Base-by-base conservation (phyloP, 2,329 filamentous ascomycete species). In the Pseudogymnoascus sp. region DNA sequence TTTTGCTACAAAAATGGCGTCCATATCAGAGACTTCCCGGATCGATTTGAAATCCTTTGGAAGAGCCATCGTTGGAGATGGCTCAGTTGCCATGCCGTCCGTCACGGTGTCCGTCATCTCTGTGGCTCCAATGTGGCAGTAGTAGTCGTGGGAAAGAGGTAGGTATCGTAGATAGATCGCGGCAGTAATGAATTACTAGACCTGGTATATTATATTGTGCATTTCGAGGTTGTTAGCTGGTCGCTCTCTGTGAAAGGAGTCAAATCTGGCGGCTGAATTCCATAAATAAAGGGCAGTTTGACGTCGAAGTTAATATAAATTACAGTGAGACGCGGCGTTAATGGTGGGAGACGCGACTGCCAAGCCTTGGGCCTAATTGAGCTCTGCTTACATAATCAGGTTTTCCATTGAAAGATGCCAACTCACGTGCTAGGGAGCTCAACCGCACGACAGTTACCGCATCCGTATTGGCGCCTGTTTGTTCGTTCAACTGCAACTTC, bases 11-110 rank as follows among this genome's bases (percentile, higher is more conserved):
- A 38, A 71, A 18, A 73, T 73, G 60, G 80, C 74, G 65, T 85
- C 69, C 18, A 84, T 70, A 31, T 78, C 72, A 66, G 75, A 70
- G 67, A 80, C 73, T 10, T 70, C 40, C 35, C 66, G 53, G 42
- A 84, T 74, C 44, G 75, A 73, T 4, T 75, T 71, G 67, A 84
- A 83, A 38, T 74, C 74, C 1, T 31, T 38, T 38, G 33, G 12
- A 40, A 28, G 59, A 33, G 28, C 50, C 50, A 56, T 56, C 50
- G 28, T 12, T 56, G 28, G 16, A 33, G 50, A 18, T 21, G 10
- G n/a, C 28, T 18, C 28, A 7, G 50, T 18, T 56, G 28, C 18
- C n/a, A 31, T 33, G n/a, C 6, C 12, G 50, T 28, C 12, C 16
- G 50, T 16, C 50, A 31, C 18, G n/a, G 3, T 18, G 50, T 28